Evolutionary conservation across 352 stramenopile species (phyloP).

Genomic region (Vaucheria bursata): DNA sequence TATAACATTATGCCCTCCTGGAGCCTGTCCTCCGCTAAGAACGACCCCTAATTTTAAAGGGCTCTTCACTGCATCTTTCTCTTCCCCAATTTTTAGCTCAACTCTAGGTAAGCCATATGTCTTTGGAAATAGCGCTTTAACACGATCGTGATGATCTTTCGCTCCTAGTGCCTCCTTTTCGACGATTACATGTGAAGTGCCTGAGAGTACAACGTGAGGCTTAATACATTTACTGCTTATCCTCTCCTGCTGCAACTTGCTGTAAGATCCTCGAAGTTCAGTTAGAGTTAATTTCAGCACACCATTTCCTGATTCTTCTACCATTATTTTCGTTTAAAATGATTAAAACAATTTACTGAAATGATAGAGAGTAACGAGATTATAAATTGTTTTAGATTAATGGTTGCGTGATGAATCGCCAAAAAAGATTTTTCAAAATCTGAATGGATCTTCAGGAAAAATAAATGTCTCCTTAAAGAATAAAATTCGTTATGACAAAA

Average conservation of each 20-base stretch:
- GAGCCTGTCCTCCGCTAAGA: constrained; percentile 54
- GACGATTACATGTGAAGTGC: constrained; percentile 23
- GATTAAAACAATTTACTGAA: no score
- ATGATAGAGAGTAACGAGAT: no score
- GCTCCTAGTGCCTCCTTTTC: constrained; percentile 47
- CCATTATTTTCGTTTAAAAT: no score
- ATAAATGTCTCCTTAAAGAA: no score
- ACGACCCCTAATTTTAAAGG: constrained; percentile 54
- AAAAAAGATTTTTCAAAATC: no score
- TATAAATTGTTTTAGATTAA: no score
- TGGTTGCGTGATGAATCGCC: no score
- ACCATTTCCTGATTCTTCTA: no score
- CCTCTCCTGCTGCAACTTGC: constrained; percentile 41
- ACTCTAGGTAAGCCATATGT: constrained; percentile 50
- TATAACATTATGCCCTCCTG: constrained; percentile 58
- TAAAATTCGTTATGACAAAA: no score
- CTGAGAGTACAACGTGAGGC: constrained; percentile 25
- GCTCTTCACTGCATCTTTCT: constrained; percentile 13
- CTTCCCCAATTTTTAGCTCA: constrained; percentile 35
- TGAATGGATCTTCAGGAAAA: no score
- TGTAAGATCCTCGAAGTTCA: constrained; percentile 32
- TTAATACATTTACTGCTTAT: constrained; percentile 44
- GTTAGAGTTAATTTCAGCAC: constrained; percentile 5
- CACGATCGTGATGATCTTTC: constrained; percentile 43
- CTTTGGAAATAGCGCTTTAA: constrained; percentile 50